Conservation (phyloP, 192 early-diverging fungal species). For the Backusella tarrabulga region DNA sequence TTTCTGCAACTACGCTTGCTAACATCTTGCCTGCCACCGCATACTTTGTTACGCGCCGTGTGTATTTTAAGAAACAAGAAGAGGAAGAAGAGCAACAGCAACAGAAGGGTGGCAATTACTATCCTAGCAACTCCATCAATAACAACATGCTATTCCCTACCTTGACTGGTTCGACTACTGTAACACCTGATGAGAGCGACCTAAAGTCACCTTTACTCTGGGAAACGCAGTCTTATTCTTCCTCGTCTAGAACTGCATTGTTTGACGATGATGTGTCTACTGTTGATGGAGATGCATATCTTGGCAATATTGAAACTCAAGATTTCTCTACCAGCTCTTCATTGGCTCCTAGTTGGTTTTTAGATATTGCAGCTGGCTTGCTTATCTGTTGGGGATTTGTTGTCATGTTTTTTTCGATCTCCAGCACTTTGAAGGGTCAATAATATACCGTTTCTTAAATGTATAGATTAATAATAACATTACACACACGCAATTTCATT, state of each 20-base stretch:
- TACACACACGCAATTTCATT: not conserved
- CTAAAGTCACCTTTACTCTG: not conserved
- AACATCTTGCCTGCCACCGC: constrained; percentile 45
- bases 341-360: constrained; percentile 20
- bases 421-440: constrained; percentile 5
- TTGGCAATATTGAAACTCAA: not conserved
- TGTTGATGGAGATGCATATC: constrained; percentile 5
- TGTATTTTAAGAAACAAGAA: not conserved
- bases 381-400: constrained; percentile 46
- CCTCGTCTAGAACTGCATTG: constrained; percentile 3
- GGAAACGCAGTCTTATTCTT: constrained; percentile 1
- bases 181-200: constrained; percentile 2
- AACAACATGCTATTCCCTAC: constrained; percentile 11
- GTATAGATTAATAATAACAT: not conserved
- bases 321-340: not conserved
- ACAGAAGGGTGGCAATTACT: not conserved
- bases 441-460: not conserved
- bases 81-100: not conserved
- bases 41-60: constrained; percentile 42
- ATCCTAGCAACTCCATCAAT: not conserved
- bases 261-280: constrained; percentile 17
- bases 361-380: constrained; percentile 45
- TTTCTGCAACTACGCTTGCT: constrained; percentile 47
- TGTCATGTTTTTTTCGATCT: constrained; percentile 44
- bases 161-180: not conserved